These are phyloP conservation scores for Lichtheimia hyalospora DNA, from an alignment of 371 early-diverging fungal species.

Conservation along the genomic window DNA sequence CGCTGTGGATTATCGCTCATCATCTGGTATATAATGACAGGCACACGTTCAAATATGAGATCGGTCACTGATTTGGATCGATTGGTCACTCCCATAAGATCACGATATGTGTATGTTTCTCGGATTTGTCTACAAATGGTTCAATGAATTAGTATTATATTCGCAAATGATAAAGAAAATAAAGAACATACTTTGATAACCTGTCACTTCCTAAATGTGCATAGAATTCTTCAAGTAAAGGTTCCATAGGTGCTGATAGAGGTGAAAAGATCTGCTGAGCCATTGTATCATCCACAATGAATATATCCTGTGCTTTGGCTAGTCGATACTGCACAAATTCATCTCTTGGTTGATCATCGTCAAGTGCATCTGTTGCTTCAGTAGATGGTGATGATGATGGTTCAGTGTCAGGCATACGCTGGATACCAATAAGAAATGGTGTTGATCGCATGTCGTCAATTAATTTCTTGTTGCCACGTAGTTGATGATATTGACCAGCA, in stretches of 20 bases:
- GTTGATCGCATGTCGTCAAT: slow-evolving; percentile 59
- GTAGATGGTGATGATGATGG: slow-evolving; percentile 11
- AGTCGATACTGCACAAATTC: slow-evolving; percentile 62
- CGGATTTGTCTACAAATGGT: slow-evolving; percentile 35
- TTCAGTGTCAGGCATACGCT: slow-evolving; percentile 14
- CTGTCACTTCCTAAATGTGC: slow-evolving; percentile 68
- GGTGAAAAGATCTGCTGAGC: slow-evolving; percentile 78
- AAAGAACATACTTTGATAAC: slow-evolving; percentile 61
- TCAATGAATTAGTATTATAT: background rate
- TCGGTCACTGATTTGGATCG: slow-evolving; percentile 60
- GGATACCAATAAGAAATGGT: slow-evolving; percentile 59
- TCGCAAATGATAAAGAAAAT: background rate
- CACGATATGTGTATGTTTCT: slow-evolving; percentile 51
- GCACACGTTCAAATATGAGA: slow-evolving; percentile 76
- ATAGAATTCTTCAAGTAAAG: slow-evolving; percentile 67
- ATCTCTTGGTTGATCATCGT: slow-evolving; percentile 21
- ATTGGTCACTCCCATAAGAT: slow-evolving; percentile 46
- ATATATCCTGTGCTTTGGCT: slow-evolving; percentile 73
- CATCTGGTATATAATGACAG: slow-evolving; percentile 59
- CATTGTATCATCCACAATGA: slow-evolving; percentile 80
- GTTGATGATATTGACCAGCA: slow-evolving; percentile 65
- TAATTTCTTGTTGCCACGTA: slow-evolving; percentile 48
- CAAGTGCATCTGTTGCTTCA: slow-evolving; percentile 5
- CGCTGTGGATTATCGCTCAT: slow-evolving; percentile 69
- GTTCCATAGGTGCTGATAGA: slow-evolving; percentile 67